Base-by-base conservation (phyloP, 1,139 yeast genomes). In the Ashbya aceris region DNA sequence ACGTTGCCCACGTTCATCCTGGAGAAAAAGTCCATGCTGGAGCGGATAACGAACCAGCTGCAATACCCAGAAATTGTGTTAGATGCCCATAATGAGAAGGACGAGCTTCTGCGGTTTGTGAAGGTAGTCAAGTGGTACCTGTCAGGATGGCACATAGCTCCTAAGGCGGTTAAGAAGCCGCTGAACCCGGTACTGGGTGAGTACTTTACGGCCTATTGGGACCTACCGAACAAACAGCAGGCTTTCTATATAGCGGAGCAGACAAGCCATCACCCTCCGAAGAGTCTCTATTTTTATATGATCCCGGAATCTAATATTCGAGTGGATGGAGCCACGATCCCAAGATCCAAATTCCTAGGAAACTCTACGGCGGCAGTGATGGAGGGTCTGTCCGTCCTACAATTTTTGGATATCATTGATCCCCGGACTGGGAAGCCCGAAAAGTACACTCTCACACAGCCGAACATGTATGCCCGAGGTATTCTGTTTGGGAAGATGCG, bases 221-320 rank as follows among this genome's bases (percentile, higher is more conserved):
- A 86, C 53, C 66, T 85, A 41, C 77, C 91, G 9, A 78, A 83
- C 43, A 73, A 70, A 20, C 75, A 70, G 20, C 72, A 74, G 39
- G 95, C 96, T 0, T 89, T 73, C 57, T 93, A 89, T 60, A 65
- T 91, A 10, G 73, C 97, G 1, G 98, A 91, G 62, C 98, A 91
- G 62, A 86, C 96, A 0, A 84, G 95, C 17, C 98, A 91, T 57
- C 98, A 91, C 60, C 98, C 98, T n/a, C 98, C 98, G 7, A 83
- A 91, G 59, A 85, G 96, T 0, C 83, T 96, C 0, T 91, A 91
- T 64, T 91, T 89, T 56, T 91, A 85, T 62, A 68, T 82, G 62
- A 74, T 85, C 36, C 98, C 98, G 0, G 83, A 80, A 45, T 75
- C 74, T 49, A 76, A 77, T 52, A 84, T 91, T 45, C 76, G 91